Conservation (phyloP, 441 rosid genomes). For the Populus hybrid region DNA sequence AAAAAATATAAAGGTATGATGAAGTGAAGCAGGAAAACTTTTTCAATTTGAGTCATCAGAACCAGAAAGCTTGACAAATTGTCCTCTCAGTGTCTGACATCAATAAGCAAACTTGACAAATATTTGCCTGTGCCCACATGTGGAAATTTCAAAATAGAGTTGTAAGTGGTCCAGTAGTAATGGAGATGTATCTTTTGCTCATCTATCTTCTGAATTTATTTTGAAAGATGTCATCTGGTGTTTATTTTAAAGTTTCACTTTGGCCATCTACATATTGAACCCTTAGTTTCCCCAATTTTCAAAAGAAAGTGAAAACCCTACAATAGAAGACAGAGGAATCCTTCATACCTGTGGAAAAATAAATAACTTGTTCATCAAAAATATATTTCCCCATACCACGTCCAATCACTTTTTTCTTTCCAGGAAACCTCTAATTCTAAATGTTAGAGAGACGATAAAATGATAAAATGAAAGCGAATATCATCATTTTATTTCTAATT, state of each 20-base stretch:
- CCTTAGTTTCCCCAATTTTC: not conserved
- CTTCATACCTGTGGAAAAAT: not conserved
- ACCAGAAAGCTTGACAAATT: not conserved
- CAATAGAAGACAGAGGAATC: not conserved
- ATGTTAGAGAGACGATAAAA: not conserved
- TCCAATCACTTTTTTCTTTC: not conserved
- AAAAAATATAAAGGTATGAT: not conserved
- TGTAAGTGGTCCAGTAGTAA: not conserved
- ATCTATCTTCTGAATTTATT: not conserved
- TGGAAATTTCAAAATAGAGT: not conserved
- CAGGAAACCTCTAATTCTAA: not conserved
- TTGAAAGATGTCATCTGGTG: not conserved
- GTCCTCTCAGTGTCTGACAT: not conserved
- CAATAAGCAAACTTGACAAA: not conserved
- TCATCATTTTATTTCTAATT: not conserved
- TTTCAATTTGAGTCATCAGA: not conserved
- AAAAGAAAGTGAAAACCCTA: not conserved
- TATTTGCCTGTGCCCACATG: not conserved
- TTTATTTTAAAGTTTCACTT: not conserved
- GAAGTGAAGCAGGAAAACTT: not conserved
- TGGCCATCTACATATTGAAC: not conserved
- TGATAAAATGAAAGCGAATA: not conserved
- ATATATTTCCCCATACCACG: not conserved
- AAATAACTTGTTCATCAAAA: not conserved
- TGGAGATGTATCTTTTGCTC: not conserved